These are phyloP conservation scores for Camellia japonica DNA, from an alignment of 148 eudicot species.

Conservation along the genomic window DNA sequence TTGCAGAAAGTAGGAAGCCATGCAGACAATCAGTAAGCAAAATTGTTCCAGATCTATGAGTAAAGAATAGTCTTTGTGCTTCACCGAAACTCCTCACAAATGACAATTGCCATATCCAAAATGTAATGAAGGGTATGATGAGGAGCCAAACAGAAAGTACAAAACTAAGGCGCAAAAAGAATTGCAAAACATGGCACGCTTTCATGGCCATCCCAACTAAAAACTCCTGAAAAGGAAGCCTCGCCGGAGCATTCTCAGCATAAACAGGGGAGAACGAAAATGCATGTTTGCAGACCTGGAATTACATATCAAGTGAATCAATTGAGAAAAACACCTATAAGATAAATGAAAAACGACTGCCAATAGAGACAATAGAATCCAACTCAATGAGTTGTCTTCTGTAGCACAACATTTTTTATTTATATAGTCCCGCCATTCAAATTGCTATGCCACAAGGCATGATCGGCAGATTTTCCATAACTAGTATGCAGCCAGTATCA, in stretches of 20 bases:
- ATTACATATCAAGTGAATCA: neutral
- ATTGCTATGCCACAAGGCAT: no score
- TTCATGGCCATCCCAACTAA: slow-evolving; percentile 78
- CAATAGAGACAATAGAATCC: neutral
- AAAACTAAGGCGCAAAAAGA: slow-evolving; percentile 83
- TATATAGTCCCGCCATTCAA: no score
- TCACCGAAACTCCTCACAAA: slow-evolving; percentile 82
- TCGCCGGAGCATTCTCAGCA: slow-evolving; percentile 86
- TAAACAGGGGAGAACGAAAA: slow-evolving; percentile 94
- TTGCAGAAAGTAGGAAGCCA: slow-evolving; percentile 92
- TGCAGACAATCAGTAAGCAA: slow-evolving; percentile 90
- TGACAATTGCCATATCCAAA: slow-evolving; percentile 91
- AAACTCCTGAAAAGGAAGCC: slow-evolving; percentile 90
- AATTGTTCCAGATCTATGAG: slow-evolving; percentile 69
- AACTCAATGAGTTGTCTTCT: neutral
- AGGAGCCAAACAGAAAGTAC: slow-evolving; percentile 93
- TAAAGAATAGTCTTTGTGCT: slow-evolving; percentile 70
- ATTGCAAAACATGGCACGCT: slow-evolving; percentile 79
- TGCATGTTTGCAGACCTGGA: slow-evolving; percentile 93
- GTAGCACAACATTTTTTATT: no score
- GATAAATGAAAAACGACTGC: neutral
- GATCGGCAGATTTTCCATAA: no score
- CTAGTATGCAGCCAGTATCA: no score
- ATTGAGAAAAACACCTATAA: neutral
- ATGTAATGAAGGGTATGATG: slow-evolving; percentile 86